Base-by-base conservation (phyloP, 805 yeast genomes). In the Nakazawaea holstii region DNA sequence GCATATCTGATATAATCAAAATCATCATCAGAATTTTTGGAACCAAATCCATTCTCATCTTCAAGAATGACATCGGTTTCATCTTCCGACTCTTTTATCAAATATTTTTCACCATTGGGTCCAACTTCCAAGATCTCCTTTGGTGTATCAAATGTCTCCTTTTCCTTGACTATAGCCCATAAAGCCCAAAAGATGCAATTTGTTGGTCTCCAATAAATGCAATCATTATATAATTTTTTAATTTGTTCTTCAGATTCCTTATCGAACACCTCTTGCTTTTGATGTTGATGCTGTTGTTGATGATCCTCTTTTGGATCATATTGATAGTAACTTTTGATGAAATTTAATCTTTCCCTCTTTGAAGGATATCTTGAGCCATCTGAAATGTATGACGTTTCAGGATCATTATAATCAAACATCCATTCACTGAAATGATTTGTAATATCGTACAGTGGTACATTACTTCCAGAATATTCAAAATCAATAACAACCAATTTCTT, bases 371-470 rank as follows among this genome's bases (percentile, higher is more conserved):
- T 66, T 10, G 73, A 67, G 31, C 67, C 69, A 55, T 77, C 72
- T n/a, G 86, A 68, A 48, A 66, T 76, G 61, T 84, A 79, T 33
- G 72, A 62, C 13, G 72, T 66, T 15, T 72, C 68, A 1, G 82
- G 77, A 55, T 80, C 78, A 59, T 84, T 87, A 61, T 92, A 94
- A 68, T 94, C 89, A 42, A 88, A 77, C 97, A 91, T 94, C 99
- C 99, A 92, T 68, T 92, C 99, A 53, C 87, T 77, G 55, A 94
- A 87, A 68, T 94, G 99, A 63, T 94, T 91, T 11, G 91, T 91
- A 48, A 94, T 78, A 62, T 94, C 99, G 61, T 74, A 88, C 2
- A 95, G 96, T 1, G 96, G 89, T 39, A 82, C 72, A 59, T 91
- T 94, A 9, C 95, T 82, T 1, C 97, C 97, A 0, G 96, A 82